Evolutionary conservation across 176 grass and related monocot species (phyloP), one percentile per base, ranked within the genome.

Genomic region (Ensete ventricosum): DNA sequence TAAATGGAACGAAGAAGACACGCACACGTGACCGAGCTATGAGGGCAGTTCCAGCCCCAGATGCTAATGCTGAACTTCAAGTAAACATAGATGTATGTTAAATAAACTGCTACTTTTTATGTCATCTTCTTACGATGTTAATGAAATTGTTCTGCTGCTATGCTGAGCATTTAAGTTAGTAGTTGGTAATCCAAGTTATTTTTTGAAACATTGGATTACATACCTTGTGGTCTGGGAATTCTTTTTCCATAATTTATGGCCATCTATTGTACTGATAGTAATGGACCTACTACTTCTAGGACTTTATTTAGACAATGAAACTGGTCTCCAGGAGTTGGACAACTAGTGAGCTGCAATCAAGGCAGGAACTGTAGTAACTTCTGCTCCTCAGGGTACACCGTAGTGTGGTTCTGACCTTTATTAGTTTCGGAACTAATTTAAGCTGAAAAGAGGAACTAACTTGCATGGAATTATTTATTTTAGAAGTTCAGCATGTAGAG

Each of bases 1-100:
- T 17, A 14, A 70, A 51, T 70, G 67, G 64, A 34, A 34, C 67
- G 12, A 49, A 70, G 21, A 70, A 21, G 43, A 70, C 20, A 52
- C 67, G 67, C 16, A 48, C 67, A 70, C 67, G 16, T 21, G 48
- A 70, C 20, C 67, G 67, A 70, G 67, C 27, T 70, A 16, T 16
- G 50, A 70, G 67, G 20, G 67, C 67, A 50, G 43, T 70, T 70
- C 67, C 67, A 51, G 67, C 67, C 20, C 67, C 67, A 51, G 67
- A 70, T 1, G 67, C 67, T 70, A 70, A 70, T 70, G 67, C 67
- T 70, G 67, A 70, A 70, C 43, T 70, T 10, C 67, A 70, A 70
- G 43, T 50, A 70, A 70, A 70, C 21, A 70, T 70, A 11, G 67
- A 70, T 70, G 67, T 70, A 70, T 20, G 67, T 21, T 48, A 70